Evolutionary conservation across 768 basidiomycete genomes (phyloP), one percentile per base, ranked within the genome.

Genomic region (Leccinellum luteum): DNA sequence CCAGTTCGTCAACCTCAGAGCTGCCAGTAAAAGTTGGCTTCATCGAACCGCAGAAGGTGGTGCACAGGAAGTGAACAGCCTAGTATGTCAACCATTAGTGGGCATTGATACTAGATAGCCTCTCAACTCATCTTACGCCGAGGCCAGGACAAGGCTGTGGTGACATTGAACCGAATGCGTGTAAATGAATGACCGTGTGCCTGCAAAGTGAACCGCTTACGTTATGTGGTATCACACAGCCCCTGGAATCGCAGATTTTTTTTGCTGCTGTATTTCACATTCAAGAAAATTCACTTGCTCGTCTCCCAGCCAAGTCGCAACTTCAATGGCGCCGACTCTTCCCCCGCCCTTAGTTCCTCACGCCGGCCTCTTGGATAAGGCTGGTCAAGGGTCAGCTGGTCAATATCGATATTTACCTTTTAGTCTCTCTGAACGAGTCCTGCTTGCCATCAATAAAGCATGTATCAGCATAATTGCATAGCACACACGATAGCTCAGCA

Each of bases 1-100:
- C 10, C 41, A 14, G 27, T 43, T 12, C 7, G 2, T 35, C 31
- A 8, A 30, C 25, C 10, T 28, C 21, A 19, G 31, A 28, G 10
- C 23, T 30, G 4, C 17, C 12, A 13, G 41, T 43, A 19, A 43
- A n/a, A 43, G 19, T 43, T 41, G 41, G 41, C 41, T 41, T 6
- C n/a, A 12, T 32, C 19, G 17, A 31, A n/a, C 21, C 12, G 19
- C 19, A 30, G 15, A 13, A 30, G 14, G 43, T n/a, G 9, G 15
- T 0, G 19, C 62, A 64, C 59, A 64, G 63, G 32, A 61, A 53
- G 52, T 1, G 19, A 50, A 65, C 59, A 65, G 59, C 63, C 61
- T 27, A 17, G 27, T 12, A 23, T 21, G 6, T 25, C 25, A 44
- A n/a, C 38, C 38, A 38, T 38, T n/a, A 17, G 41, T 2, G 38